A percentile compares a stretch with the other conserved stretches of the same genome.
Conservation (phyloP, 2,329 filamentous ascomycete species). For the Davidsoniella eucalypti region DNA sequence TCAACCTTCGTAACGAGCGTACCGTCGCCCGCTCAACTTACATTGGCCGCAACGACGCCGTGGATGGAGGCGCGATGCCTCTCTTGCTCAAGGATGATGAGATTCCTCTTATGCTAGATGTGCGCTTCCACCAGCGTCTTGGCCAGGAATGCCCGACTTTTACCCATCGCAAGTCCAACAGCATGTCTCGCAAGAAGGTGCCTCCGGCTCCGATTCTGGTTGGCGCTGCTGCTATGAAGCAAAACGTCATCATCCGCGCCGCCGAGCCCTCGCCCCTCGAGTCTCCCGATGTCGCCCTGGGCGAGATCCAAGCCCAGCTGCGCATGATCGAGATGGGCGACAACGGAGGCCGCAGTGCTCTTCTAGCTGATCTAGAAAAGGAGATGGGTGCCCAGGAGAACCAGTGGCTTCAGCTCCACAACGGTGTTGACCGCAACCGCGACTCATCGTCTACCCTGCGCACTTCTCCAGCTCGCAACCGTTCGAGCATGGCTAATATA, state of each 20-base stretch:
- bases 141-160: constrained; percentile 44
- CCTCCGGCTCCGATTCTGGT: constrained; percentile 41
- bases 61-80: not conserved
- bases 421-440: constrained; percentile 26
- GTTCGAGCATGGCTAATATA: not conserved
- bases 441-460: constrained; percentile 33
- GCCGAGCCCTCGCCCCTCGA: constrained; percentile 36
- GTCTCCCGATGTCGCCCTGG: constrained; percentile 32
- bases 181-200: constrained; percentile 33
- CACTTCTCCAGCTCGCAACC: constrained; percentile 16
- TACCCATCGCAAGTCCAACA: constrained; percentile 32
- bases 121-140: constrained; percentile 38
- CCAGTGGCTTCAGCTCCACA: constrained; percentile 42
- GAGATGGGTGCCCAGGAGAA: constrained; percentile 45
- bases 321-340: constrained; percentile 25
- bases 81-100: constrained; percentile 26
- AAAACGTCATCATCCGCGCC: constrained; percentile 28
- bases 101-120: constrained; percentile 3
- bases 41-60: not conserved
- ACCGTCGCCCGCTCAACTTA: constrained; percentile 6
- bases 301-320: constrained; percentile 35
- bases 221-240: constrained; percentile 22
- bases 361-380: constrained; percentile 42
- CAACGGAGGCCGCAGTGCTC: constrained; percentile 16
- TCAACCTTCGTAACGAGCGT: constrained; percentile 27